These are phyloP conservation scores for Boletus subcaerulescens DNA, from an alignment of 768 basidiomycete genomes.

Conservation along the genomic window DNA sequence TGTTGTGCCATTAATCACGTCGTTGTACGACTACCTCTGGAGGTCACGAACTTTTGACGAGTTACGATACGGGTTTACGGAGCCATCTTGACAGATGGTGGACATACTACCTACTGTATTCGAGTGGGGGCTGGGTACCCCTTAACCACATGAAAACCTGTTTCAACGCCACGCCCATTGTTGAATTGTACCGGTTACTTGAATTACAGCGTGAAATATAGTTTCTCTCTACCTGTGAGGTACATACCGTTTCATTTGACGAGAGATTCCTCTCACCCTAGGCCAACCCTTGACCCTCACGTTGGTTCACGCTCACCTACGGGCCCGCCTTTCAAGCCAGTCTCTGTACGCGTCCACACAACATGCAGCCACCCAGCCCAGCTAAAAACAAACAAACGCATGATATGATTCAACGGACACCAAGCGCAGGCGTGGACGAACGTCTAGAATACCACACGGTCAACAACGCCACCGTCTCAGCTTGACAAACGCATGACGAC, in stretches of 20 bases:
- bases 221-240: background rate
- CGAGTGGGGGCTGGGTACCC: background rate
- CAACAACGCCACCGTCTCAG: slow-evolving; percentile 5
- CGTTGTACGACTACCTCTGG: no score
- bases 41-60: background rate
- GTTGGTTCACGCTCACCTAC: no score
- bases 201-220: slow-evolving; percentile 1
- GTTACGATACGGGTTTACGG: slow-evolving; percentile 1
- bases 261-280: no score
- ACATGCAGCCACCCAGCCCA: background rate
- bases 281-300: no score
- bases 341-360: slow-evolving; percentile 6
- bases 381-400: background rate
- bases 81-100: background rate
- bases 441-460: background rate
- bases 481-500: background rate
- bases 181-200: background rate
- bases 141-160: background rate
- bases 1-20: background rate
- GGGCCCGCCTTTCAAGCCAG: background rate
- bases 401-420: background rate
- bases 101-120: background rate
- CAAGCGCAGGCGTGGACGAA: background rate
- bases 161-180: background rate
- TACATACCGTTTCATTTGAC: no score